phyloP scores from a whole-genome alignment of 176 grass and related monocot species.

The Thinopyrum elongatum region DNA sequence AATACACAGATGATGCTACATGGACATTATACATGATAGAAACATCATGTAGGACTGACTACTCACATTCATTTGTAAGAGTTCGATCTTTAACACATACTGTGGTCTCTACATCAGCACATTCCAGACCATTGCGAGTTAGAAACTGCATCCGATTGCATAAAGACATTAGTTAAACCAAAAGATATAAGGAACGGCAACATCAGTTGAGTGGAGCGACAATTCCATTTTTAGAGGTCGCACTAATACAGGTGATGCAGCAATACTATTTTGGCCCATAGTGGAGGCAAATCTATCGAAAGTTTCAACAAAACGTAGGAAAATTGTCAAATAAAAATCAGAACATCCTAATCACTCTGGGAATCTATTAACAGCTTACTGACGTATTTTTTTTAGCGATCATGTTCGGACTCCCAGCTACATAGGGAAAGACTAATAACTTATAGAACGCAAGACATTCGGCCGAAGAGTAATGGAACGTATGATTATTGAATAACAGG shows the following conservation, averaged over 20 bases:
- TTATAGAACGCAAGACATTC: background rate
- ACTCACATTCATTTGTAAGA: constrained; percentile 96
- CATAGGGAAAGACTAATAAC: background rate
- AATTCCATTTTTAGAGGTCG: background rate
- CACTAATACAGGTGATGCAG: background rate
- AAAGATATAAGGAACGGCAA: background rate
- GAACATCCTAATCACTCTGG: background rate
- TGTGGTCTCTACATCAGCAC: constrained; percentile 68
- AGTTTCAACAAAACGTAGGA: background rate
- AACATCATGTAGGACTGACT: constrained; percentile 9
- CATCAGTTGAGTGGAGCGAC: background rate
- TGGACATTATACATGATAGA: background rate
- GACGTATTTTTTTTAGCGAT: background rate
- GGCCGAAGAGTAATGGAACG: background rate
- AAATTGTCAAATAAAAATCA: background rate
- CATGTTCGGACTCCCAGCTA: background rate
- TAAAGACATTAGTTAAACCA: constrained; percentile 1
- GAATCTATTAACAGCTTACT: background rate
- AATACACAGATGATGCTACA: background rate
- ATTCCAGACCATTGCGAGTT: constrained; percentile 67
- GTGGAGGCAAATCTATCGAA: background rate
- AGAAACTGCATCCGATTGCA: constrained; percentile 55
- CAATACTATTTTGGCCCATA: background rate
- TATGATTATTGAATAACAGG: constrained; percentile 5
- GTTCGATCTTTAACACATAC: constrained; percentile 79